Evolutionary conservation across 2,329 filamentous ascomycete species (phyloP).

Genomic region (Sporothrix brunneoviolacea): DNA sequence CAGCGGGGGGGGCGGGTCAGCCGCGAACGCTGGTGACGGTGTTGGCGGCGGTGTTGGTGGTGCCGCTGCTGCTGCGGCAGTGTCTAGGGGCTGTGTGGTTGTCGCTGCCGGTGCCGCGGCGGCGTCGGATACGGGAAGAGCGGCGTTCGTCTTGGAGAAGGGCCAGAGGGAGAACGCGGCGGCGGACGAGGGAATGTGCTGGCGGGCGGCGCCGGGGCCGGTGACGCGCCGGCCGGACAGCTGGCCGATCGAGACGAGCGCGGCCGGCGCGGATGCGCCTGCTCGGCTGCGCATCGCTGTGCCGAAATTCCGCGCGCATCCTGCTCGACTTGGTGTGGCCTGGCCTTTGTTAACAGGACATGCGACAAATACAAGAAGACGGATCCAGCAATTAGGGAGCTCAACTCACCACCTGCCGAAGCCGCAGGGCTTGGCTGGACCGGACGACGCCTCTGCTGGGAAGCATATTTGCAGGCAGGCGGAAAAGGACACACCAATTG

Average conservation of each 20-base stretch:
- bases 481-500: neutral
- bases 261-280: slow-evolving; percentile 2
- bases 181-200: slow-evolving; percentile 2
- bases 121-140: neutral
- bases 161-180: slow-evolving; percentile 19
- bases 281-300: slow-evolving; percentile 23
- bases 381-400: neutral
- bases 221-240: slow-evolving; percentile 14
- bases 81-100: neutral
- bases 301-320: slow-evolving; percentile 21
- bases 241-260: neutral
- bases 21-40: slow-evolving; percentile 18
- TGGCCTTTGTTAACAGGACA: too few relatives aligned
- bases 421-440: slow-evolving; percentile 37
- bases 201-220: neutral
- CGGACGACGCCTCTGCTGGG: slow-evolving; percentile 46
- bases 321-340: neutral
- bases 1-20: slow-evolving; percentile 18
- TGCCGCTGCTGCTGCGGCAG: neutral
- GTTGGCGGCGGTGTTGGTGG: slow-evolving; percentile 20
- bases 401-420: slow-evolving; percentile 30
- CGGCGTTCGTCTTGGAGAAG: slow-evolving; percentile 8
- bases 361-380: too few relatives aligned
- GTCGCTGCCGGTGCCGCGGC: neutral
- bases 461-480: slow-evolving; percentile 37